Evolutionary conservation across 1,284 basidiomycete species (phyloP).

Genomic region (Puccinia triticina): DNA sequence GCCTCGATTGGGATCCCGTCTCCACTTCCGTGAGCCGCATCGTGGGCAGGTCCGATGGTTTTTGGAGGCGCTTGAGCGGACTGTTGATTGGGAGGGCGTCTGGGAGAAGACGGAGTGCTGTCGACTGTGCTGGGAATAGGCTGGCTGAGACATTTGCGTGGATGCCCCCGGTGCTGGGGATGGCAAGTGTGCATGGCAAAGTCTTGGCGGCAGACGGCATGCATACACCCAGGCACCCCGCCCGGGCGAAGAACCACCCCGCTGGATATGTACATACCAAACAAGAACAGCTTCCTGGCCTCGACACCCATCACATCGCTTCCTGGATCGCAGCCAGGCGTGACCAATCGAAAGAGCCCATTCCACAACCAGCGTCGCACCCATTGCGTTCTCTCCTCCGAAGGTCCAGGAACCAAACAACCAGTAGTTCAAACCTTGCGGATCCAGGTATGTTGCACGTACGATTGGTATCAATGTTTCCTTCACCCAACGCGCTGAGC

Average conservation of each 20-base stretch:
- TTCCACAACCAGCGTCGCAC: not conserved
- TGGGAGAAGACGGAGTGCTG: conserved; percentile 2
- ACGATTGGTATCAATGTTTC: too few species aligned
- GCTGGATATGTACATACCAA: too few species aligned
- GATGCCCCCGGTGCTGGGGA: too few species aligned
- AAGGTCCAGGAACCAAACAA: not conserved
- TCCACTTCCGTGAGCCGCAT: conserved; percentile 53
- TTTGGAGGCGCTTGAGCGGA: not conserved
- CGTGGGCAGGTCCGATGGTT: conserved; percentile 46
- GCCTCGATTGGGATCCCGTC: conserved; percentile 51
- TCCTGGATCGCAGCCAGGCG: not conserved
- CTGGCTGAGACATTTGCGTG: not conserved
- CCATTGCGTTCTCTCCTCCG: not conserved
- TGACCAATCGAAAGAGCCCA: not conserved
- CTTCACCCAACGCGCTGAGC: too few species aligned
- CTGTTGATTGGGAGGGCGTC: not conserved
- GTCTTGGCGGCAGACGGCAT: too few species aligned
- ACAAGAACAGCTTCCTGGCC: too few species aligned
- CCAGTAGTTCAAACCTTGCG: too few species aligned
- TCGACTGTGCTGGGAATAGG: not conserved
- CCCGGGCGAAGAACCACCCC: too few species aligned
- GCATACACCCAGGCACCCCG: too few species aligned
- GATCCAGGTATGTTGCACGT: too few species aligned
- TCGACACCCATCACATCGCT: too few species aligned
- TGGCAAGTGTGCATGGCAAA: too few species aligned